Base-by-base conservation (phyloP, 495 filamentous ascomycete genomes). In the Tetracladium setigerum region DNA sequence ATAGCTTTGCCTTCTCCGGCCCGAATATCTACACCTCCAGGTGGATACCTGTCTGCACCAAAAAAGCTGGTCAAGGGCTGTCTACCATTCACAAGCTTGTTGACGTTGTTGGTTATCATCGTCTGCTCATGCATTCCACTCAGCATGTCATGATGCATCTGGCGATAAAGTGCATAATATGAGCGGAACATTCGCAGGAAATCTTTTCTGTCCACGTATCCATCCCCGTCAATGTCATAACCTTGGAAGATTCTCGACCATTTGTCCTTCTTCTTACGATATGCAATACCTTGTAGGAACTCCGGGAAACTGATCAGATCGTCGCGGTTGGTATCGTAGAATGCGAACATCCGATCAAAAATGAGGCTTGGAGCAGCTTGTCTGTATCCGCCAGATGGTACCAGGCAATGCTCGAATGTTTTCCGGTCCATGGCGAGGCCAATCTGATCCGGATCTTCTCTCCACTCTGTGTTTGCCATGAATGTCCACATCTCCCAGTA, bases 401-500 rank as follows among this genome's bases (percentile, higher is more conserved):
- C 77, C 47, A 98, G 83, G 52, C 87, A 92, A 46, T 84, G 82
- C 58, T 95, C 85, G 65, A 98, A 97, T 0, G 87, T 92, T 57
- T 82, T 82, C 27, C 87, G 80, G 50, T 95, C 88, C 67, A 99
- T 95, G 9, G 89, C 92, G 56, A 89, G 75, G 46, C 74, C 66
- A 30, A 95, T 73, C 22, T 79, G 69, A 57, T 85, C 78, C 0
- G 89, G 88, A 57, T 96, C 90, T 15, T 83, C 75, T n/a, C 77
- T 64, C 83, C 86, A 95, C 58, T 90, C 83, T 10, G 81, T 81
- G 50, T 83, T 87, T 9, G 92, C 92, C 55, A 95, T 77, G 51
- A 87, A 95, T 8, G 84, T 86, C 76, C 94, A 97, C 57, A 96
- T 94, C 56, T 96, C 91, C 83, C 88, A 97, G 22, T 92, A 77